Evolutionary conservation across 2,329 filamentous ascomycete species (phyloP).

Genomic region (Talaromyces sp.): DNA sequence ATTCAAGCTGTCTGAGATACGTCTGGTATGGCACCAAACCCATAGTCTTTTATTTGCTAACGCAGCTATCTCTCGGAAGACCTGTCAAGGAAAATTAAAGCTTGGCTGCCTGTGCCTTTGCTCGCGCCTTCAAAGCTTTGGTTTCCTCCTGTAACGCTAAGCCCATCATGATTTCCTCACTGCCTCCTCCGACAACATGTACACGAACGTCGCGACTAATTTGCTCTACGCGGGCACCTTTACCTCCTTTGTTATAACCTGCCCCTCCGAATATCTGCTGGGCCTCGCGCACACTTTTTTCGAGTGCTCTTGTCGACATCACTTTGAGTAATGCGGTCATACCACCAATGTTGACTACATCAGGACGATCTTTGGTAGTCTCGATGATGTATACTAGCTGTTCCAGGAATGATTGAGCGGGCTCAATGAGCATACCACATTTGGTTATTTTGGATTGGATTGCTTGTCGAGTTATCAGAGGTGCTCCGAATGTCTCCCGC

Average conservation of each 20-base stretch:
- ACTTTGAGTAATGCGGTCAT: constrained; percentile 54
- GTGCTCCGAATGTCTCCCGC: constrained; percentile 61
- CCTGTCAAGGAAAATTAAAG: not conserved
- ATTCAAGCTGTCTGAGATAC: no score
- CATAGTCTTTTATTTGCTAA: not conserved
- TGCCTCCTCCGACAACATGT: constrained; percentile 41
- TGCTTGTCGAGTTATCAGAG: constrained; percentile 57
- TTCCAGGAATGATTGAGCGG: constrained; percentile 60
- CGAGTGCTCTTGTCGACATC: constrained; percentile 51
- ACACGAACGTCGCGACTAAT: constrained; percentile 54
- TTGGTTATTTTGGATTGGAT: constrained; percentile 61
- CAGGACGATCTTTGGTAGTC: constrained; percentile 39
- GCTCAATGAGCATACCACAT: constrained; percentile 59
- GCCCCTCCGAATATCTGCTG: constrained; percentile 56
- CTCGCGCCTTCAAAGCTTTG: constrained; percentile 13
- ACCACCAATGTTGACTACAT: constrained; percentile 47
- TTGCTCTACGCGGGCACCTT: constrained; percentile 52
- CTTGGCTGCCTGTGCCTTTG: constrained; percentile 13
- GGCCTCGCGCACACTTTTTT: constrained; percentile 54
- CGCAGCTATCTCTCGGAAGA: not conserved
- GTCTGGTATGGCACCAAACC: not conserved
- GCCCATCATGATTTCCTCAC: constrained; percentile 42
- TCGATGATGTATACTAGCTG: constrained; percentile 58
- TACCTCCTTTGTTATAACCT: constrained; percentile 51
- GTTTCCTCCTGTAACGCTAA: constrained; percentile 26